Base-by-base conservation (phyloP, 2,329 filamentous ascomycete genomes). In the Sclerotinia borealis region DNA sequence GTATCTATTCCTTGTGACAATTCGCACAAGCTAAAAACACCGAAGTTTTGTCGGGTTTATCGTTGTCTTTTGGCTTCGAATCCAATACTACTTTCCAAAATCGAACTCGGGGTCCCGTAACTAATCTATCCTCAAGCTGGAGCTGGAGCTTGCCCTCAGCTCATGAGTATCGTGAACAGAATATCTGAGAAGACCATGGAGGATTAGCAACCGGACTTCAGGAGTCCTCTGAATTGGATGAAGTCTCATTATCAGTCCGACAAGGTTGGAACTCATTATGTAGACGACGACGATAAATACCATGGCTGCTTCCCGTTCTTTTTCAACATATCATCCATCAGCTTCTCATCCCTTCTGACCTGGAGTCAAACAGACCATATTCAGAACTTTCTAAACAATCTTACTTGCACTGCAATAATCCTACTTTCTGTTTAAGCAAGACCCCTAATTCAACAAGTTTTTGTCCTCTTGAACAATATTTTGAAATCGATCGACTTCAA, bases 21-120 rank as follows among this genome's bases (percentile, higher is more conserved):
- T n/a, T 43, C 17, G 19, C 43, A 55, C 36, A 55, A 31, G 27
- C 6, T 41, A 55, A 55, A 15, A 55, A 55, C 37, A 25, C 52
- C 37, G 37, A 55, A 17, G 15, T 22, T 55, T 55, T 15, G 25
- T 55, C 37, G 25, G 25, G 22, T 55, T 31, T 43, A 55, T 31
- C 19, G 4, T 43, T 43, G 17, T 43, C 37, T 55, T 4, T 43
- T 31, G 4, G 13, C 9, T 43, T 55, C 10, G 25, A 25, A 29
- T 41, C 5, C 37, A 31, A 55, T 43, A 43, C 37, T n/a, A 55
- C 52, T 43, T 55, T 43, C 25, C 25, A 9, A 55, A 55, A 25
- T 41, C 19, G 37, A 55, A 55, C 37, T 55, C 52, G 52, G 52
- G 52, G 52, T 55, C 36, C 52, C 37, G 37, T 31, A 55, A 55